Evolutionary conservation across 2,329 filamentous ascomycete genomes (phyloP).

Genomic region (Aureobasidium sp.): DNA sequence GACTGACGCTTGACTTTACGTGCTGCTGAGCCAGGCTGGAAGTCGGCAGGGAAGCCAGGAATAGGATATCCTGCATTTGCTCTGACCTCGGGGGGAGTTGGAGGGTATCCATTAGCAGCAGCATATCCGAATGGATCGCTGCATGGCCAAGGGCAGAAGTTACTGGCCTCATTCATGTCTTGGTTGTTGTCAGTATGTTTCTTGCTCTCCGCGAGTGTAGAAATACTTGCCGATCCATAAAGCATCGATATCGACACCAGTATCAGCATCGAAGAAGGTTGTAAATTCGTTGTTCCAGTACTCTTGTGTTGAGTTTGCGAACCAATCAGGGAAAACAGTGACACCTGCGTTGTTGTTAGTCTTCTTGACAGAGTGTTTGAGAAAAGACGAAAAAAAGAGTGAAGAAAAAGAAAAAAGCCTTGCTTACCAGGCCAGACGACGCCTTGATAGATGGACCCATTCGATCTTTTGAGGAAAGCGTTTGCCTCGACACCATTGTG

Average conservation of each 20-base stretch:
- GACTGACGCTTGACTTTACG: slow-evolving; percentile 22
- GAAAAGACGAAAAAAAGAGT: no score
- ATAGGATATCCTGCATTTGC: slow-evolving; percentile 51
- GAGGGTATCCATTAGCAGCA: slow-evolving; percentile 46
- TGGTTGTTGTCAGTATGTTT: slow-evolving; percentile 32
- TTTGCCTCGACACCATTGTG: slow-evolving; percentile 54
- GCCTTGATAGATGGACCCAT: slow-evolving; percentile 52
- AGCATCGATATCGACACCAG: slow-evolving; percentile 67
- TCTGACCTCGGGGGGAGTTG: slow-evolving; percentile 56
- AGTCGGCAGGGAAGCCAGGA: slow-evolving; percentile 61
- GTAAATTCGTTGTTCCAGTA: slow-evolving; percentile 67
- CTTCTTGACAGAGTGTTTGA: no score
- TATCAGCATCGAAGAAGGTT: slow-evolving; percentile 55
- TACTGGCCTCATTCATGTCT: slow-evolving; percentile 58
- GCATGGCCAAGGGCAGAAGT: slow-evolving; percentile 42
- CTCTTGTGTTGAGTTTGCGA: slow-evolving; percentile 53
- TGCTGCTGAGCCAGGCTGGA: slow-evolving; percentile 48
- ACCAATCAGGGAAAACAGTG: slow-evolving; percentile 57
- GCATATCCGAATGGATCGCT: slow-evolving; percentile 32
- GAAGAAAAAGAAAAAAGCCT: no score
- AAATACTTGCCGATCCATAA: slow-evolving; percentile 48
- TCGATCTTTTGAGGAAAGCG: slow-evolving; percentile 45
- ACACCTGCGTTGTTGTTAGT: slow-evolving; percentile 15
- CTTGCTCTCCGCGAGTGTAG: background rate
- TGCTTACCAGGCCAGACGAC: slow-evolving; percentile 66